Base-by-base conservation (phyloP, 2,329 filamentous ascomycete genomes). In the Chaetomium sp. region DNA sequence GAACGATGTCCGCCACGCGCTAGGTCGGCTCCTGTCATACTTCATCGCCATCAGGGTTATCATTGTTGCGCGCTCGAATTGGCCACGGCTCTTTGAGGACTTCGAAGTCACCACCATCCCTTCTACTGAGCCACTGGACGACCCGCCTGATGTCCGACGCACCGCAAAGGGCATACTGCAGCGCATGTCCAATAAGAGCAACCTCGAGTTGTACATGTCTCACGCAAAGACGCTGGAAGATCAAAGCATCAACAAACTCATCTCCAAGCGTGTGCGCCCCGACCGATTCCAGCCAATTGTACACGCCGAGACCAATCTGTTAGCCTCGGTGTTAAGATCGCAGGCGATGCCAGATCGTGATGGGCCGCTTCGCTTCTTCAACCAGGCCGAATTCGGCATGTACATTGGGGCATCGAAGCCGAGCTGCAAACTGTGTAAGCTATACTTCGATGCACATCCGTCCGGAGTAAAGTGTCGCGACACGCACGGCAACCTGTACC, bases 401-500 rank as follows among this genome's bases (percentile, higher is more conserved):
- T 65, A 74, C 52, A 71, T 76, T n/a, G 73, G 72, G 0, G 65
- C 63, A 34, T 73, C 71, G 61, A 76, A 76, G 58, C 72, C 72
- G 0, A 69, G 71, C 0, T 76, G 73, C 37, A 64, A 67, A 0
- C 65, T 76, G 1, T 76, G 73, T 33, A 42, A 62, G 3, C 68
- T 69, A 48, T 76, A 72, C 49, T 72, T 75, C n/a, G 49, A 53
- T 1, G 59, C 60, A 0, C 65, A 68, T 37, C 59, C 61, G 0
- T 41, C 50, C 55, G 56, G 62, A 0, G 64, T 73, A 2, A 49
- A 60, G 2, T 66, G 69, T 1, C 65, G 73, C 0, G 37, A 62
- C 2, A 60, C 66, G 0, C 72, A 74, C 44, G 57, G 63, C 0
- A 76, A 76, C 5, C 46, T 76, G 0, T 76, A 76, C 42, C n/a